A percentile compares a stretch with the other conserved stretches of the same genome.
Conservation (phyloP, 179 eudicot species). For the Beta corolliflora region DNA sequence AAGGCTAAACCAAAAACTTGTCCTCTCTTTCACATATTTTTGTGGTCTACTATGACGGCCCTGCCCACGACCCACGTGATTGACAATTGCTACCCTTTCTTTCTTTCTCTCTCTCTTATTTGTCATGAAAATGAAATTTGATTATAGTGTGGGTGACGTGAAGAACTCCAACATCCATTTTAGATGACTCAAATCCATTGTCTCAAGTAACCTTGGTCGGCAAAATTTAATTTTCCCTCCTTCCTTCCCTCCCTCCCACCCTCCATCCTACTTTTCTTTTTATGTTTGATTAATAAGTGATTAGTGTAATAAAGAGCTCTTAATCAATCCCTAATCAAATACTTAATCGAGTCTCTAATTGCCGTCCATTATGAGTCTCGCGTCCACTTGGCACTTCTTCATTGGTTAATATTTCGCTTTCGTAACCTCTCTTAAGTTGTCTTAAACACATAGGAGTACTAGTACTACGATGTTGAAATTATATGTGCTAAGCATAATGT, state of each 20-base stretch:
- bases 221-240: constrained; percentile 27
- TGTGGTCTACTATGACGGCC: constrained; percentile 51
- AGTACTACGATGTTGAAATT: constrained; percentile 18
- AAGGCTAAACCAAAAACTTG: constrained; percentile 19
- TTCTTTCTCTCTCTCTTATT: constrained; percentile 18
- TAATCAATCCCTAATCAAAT: constrained; percentile 23
- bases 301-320: constrained; percentile 8
- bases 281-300: not conserved
- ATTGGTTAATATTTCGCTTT: constrained; percentile 3
- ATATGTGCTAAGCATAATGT: constrained; percentile 21
- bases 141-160: constrained; percentile 60
- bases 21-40: constrained; percentile 10
- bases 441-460: not conserved
- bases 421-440: not conserved
- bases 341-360: constrained; percentile 20
- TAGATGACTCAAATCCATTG: constrained; percentile 42
- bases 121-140: constrained; percentile 43
- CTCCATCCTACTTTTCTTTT: not conserved
- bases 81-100: constrained; percentile 29
- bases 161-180: constrained; percentile 58
- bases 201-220: constrained; percentile 77
- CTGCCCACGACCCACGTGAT: constrained; percentile 41
- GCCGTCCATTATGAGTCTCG: constrained; percentile 40
- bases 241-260: not conserved
- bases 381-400: constrained; percentile 44